Evolutionary conservation across 192 early-diverging fungal species (phyloP), one percentile per base, ranked within the genome.

Genomic region (Thamnidium elegans): DNA sequence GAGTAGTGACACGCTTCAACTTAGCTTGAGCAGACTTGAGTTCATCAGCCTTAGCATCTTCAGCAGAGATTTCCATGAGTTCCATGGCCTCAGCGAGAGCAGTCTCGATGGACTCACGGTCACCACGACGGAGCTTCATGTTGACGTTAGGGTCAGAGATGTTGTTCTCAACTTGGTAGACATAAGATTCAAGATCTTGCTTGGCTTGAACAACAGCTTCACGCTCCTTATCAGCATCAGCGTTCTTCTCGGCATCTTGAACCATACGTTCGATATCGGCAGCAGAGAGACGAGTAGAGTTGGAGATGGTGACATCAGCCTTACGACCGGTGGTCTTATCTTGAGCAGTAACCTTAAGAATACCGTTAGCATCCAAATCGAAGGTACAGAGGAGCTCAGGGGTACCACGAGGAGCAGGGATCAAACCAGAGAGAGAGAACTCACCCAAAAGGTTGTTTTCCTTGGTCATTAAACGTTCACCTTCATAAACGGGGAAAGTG

Each of bases 241-340:
- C 85, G 79, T 86, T 92, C 86, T 90, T 84, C 80, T 94, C 92
- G 66, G 95, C 93, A 63, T 96, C 95, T 43, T 69, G 63, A 64
- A 97, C 84, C 93, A 97, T 96, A 72, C 92, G 88, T 71, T 96
- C 91, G 68, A 97, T 94, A 71, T 97, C 95, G 61, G 86, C 89
- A 56, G 88, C 87, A 55, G 89, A 90, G 65, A 97, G 83, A 66
- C 93, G 92, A 55, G 92, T 90, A 66, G 90, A 91, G 87, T 96
- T 96, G 75, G 90, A 90, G 83, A 97, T 96, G 80, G 93, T 94
- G 79, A 97, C 90, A 81, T 89, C 88, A 73, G 88, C 88, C 78
- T 91, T 90, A 72, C 87, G 84, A 73, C 94, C 94, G 30, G 95
- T 93, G 62, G 90, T 87, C 84, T 90, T 92, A 81, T 97, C 95